These are phyloP conservation scores for Flaveria ramosissima DNA, from an alignment of 129 eudicot species.

Conservation along the genomic window DNA sequence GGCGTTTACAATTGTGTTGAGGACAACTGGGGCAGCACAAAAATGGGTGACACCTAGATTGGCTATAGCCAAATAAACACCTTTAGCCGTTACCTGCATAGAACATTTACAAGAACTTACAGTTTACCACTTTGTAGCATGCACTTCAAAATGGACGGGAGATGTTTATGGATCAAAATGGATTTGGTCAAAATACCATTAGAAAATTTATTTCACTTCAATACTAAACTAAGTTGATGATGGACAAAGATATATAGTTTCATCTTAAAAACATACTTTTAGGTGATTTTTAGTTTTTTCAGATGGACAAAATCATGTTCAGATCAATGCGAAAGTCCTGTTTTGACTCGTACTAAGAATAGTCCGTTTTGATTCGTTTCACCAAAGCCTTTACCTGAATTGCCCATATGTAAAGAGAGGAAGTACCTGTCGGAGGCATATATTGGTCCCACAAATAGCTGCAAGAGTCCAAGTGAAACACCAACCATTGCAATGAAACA, in stretches of 20 bases:
- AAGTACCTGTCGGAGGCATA: constrained; percentile 84
- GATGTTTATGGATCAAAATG: neutral
- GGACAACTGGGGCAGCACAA: constrained; percentile 94
- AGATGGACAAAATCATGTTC: neutral
- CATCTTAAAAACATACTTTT: neutral
- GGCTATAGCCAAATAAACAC: constrained; percentile 78
- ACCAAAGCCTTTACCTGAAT: neutral
- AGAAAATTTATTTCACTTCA: neutral
- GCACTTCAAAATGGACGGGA: neutral
- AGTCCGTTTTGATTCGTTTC: neutral
- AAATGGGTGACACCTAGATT: constrained; percentile 77
- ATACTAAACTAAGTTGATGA: neutral
- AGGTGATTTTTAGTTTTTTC: neutral
- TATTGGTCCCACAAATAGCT: constrained; percentile 78
- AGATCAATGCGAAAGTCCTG: neutral
- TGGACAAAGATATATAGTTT: neutral
- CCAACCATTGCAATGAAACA: constrained; percentile 99
- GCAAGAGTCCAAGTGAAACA: constrained; percentile 88
- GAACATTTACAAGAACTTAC: neutral
- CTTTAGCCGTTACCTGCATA: constrained; percentile 68
- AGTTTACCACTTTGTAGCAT: too few relatives aligned
- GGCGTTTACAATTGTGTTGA: constrained; percentile 78
- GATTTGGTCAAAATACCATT: neutral
- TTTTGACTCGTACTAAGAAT: neutral
- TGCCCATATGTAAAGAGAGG: neutral